These are phyloP conservation scores for Suillus tomentosus DNA, from an alignment of 768 basidiomycete species.

Conservation along the genomic window DNA sequence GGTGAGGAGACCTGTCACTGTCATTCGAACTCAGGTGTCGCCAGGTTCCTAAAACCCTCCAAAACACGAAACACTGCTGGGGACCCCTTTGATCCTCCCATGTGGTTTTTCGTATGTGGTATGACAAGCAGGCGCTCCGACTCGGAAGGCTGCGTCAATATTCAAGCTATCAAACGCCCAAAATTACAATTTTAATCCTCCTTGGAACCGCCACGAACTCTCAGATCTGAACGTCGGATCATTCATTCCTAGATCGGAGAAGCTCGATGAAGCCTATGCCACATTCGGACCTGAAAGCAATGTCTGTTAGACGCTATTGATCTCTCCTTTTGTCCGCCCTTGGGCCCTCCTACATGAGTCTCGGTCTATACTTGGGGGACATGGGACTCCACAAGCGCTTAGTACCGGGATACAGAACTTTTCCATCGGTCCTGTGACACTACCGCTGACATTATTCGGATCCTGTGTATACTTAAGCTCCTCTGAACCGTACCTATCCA, in stretches of 20 bases:
- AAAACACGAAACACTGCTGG: neutral
- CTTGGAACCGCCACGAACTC: too few species aligned
- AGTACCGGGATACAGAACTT: neutral
- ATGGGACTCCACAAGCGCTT: neutral
- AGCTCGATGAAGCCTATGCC: neutral
- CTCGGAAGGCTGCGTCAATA: neutral
- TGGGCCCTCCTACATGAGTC: neutral
- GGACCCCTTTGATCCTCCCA: too few species aligned
- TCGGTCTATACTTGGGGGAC: neutral
- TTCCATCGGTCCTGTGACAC: neutral
- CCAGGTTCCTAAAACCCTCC: neutral
- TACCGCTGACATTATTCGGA: neutral
- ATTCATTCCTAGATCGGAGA: too few species aligned
- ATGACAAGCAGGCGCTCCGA: neutral
- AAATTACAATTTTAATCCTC: neutral
- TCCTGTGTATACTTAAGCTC: neutral
- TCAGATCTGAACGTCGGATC: too few species aligned
- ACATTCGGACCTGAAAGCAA: too few species aligned
- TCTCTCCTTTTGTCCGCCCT: neutral
- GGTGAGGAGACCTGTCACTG: neutral
- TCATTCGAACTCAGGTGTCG: neutral
- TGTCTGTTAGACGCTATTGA: neutral
- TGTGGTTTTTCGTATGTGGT: too few species aligned
- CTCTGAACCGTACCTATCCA: neutral
- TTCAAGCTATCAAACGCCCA: neutral